phyloP scores from a whole-genome alignment of 1,139 yeast species.

The Kodamaea sp. region DNA sequence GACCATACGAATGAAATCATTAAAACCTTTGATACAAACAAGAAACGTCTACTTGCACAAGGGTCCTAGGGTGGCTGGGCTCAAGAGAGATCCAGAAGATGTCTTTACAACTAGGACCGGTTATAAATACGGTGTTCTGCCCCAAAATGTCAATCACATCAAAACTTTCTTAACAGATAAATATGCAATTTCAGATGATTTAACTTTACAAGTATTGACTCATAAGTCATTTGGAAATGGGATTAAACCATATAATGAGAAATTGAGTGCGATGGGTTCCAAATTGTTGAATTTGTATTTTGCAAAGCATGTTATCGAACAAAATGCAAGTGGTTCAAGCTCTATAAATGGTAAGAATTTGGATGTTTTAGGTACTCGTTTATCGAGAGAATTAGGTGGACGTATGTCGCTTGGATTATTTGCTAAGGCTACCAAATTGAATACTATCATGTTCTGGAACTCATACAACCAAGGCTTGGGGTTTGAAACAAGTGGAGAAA shows the following conservation, averaged over 20 bases:
- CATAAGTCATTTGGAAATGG: constrained; percentile 96
- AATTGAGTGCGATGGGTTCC: constrained; percentile 72
- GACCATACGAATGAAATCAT: constrained; percentile 1
- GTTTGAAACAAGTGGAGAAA: constrained; percentile 54
- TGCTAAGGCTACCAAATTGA: constrained; percentile 47
- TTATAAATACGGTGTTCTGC: constrained; percentile 51
- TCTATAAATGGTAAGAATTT: constrained; percentile 57
- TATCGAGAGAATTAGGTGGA: constrained; percentile 50
- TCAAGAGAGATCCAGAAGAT: constrained; percentile 71
- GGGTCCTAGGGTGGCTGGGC: constrained; percentile 67
- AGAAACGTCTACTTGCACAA: constrained; percentile 38
- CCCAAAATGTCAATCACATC: constrained; percentile 46
- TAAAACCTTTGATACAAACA: constrained; percentile 2
- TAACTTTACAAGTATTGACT: constrained; percentile 75
- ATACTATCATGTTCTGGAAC: constrained; percentile 69
- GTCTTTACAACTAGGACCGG: constrained; percentile 60
- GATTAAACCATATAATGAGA: constrained; percentile 81
- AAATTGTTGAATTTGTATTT: constrained; percentile 63
- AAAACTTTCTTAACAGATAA: constrained; percentile 44
- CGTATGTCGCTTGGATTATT: constrained; percentile 50
- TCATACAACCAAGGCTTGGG: constrained; percentile 51
- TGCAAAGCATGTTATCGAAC: constrained; percentile 47
- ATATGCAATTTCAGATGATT: constrained; percentile 47
- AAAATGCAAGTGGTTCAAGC: constrained; percentile 28
- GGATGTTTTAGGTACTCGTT: constrained; percentile 58